phyloP scores from a whole-genome alignment of 257 asterid genomes.

The Gentiana straminea region DNA sequence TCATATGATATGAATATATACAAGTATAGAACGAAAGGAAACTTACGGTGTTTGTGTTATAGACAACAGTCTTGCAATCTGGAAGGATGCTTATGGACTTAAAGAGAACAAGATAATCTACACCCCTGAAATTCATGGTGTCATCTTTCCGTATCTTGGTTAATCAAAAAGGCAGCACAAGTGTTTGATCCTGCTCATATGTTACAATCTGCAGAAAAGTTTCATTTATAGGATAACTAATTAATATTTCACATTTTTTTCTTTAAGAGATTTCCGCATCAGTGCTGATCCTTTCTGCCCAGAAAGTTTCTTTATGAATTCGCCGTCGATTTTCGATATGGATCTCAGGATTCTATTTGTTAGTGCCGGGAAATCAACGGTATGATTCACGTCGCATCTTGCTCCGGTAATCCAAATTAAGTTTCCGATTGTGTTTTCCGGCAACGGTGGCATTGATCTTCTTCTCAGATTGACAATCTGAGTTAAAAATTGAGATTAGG shows the following conservation, averaged over 20 bases:
- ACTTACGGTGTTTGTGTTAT: slow-evolving; percentile 60
- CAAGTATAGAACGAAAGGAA: no score
- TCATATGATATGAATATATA: no score
- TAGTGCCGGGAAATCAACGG: slow-evolving; percentile 16
- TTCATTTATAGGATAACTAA: no score
- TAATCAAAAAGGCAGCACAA: slow-evolving; percentile 75
- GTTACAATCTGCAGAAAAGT: slow-evolving; percentile 29
- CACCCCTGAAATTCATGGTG: slow-evolving; percentile 42
- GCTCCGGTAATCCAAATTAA: slow-evolving; percentile 53
- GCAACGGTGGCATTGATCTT: slow-evolving; percentile 27
- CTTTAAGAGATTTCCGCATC: no score
- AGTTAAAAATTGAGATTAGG: slow-evolving; percentile 18
- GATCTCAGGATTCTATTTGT: slow-evolving; percentile 26
- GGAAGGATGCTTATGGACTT: slow-evolving; percentile 87
- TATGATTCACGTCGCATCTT: slow-evolving; percentile 3
- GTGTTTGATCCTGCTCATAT: slow-evolving; percentile 37
- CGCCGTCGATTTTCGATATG: slow-evolving; percentile 29
- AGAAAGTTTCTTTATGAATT: slow-evolving; percentile 21
- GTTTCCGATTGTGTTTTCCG: slow-evolving; percentile 42
- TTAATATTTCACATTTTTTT: neutral
- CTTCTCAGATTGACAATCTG: slow-evolving; percentile 54
- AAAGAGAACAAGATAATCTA: slow-evolving; percentile 40
- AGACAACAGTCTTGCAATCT: slow-evolving; percentile 81
- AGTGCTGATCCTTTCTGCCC: no score
- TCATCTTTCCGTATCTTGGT: slow-evolving; percentile 38